Evolutionary conservation across 179 eudicot genomes (phyloP).

Genomic region (Vitellaria paradoxa): DNA sequence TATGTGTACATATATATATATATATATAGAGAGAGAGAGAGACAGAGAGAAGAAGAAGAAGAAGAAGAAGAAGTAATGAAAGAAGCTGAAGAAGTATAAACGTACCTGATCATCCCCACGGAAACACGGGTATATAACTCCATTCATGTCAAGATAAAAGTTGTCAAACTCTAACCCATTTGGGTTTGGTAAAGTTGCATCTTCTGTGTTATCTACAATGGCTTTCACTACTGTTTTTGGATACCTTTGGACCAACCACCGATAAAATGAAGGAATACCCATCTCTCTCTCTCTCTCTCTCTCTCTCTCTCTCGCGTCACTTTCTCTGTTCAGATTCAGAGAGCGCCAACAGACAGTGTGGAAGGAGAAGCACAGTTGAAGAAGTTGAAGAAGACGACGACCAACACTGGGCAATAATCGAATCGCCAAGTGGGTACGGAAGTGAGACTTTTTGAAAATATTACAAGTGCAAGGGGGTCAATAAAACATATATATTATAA

Average conservation of each 20-base stretch:
- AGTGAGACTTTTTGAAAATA: too few species aligned
- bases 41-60: neutral
- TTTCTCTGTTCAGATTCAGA: neutral
- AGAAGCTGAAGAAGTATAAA: neutral
- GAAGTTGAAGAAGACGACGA: too few species aligned
- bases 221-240: slow-evolving; percentile 32
- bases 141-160: too few species aligned
- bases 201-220: slow-evolving; percentile 19
- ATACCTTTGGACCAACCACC: slow-evolving; percentile 50
- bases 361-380: neutral
- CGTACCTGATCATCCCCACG: slow-evolving; percentile 49
- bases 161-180: slow-evolving; percentile 43
- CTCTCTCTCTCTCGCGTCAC: slow-evolving; percentile 14
- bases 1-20: too few species aligned
- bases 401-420: too few species aligned
- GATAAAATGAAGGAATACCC: slow-evolving; percentile 70
- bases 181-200: slow-evolving; percentile 23
- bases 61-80: neutral
- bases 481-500: too few species aligned
- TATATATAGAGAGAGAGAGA: too few species aligned
- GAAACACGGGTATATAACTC: slow-evolving; percentile 49
- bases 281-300: slow-evolving; percentile 31
- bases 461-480: too few species aligned
- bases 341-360: too few species aligned
- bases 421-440: too few species aligned